These are phyloP conservation scores for Primulina eburnea DNA, from an alignment of 257 asterid species.

Conservation along the genomic window DNA sequence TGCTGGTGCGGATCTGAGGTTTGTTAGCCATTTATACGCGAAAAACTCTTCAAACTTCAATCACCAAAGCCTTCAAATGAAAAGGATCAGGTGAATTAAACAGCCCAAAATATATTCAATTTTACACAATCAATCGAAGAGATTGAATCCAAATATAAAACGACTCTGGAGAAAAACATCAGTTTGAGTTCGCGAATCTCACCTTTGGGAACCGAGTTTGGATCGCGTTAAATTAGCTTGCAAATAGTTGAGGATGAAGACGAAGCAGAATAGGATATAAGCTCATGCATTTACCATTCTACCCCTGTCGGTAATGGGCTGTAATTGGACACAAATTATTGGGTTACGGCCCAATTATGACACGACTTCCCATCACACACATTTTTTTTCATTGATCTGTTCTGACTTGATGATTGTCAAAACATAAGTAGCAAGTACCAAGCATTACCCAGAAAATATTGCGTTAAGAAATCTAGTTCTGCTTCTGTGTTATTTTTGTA, in stretches of 20 bases:
- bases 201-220: slow-evolving; percentile 11
- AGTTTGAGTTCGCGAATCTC: not conserved
- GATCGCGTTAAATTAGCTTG: slow-evolving; percentile 14
- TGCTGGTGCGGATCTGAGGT: slow-evolving; percentile 71
- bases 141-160: not conserved
- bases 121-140: not conserved
- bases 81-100: too few relatives aligned
- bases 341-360: too few relatives aligned
- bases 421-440: too few relatives aligned
- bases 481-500: too few relatives aligned
- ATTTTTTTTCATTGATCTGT: too few relatives aligned
- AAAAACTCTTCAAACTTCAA: not conserved
- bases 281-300: too few relatives aligned
- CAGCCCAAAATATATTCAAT: not conserved
- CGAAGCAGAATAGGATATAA: not conserved
- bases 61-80: not conserved
- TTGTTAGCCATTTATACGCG: slow-evolving; percentile 65
- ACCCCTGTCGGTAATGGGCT: too few relatives aligned
- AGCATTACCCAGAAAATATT: too few relatives aligned
- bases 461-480: too few relatives aligned
- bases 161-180: not conserved
- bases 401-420: too few relatives aligned
- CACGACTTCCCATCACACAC: too few relatives aligned
- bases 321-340: too few relatives aligned
- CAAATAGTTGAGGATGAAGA: slow-evolving; percentile 7